Conservation (phyloP, 768 basidiomycete genomes). For the Termitomyces sp. region DNA sequence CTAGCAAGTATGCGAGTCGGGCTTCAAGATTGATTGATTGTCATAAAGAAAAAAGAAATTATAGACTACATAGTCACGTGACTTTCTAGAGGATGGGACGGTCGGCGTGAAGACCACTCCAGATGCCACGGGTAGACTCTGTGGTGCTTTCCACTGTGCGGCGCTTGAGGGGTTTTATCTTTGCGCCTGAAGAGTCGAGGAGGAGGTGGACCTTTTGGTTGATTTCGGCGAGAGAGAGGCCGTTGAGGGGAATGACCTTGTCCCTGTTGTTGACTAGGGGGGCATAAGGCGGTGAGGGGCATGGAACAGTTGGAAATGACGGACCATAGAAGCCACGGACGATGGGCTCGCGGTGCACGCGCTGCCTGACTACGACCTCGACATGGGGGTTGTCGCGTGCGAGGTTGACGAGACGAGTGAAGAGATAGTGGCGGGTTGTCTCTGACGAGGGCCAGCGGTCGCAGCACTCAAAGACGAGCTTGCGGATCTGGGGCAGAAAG, state of each 20-base stretch:
- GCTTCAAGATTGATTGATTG: slow-evolving; percentile 1
- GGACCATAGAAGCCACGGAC: slow-evolving; percentile 79
- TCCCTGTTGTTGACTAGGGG: slow-evolving; percentile 75
- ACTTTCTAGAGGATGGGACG: slow-evolving; percentile 34
- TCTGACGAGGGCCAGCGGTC: slow-evolving; percentile 75
- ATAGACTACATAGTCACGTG: slow-evolving; percentile 23
- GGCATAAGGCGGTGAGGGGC: slow-evolving; percentile 9
- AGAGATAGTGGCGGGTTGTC: slow-evolving; percentile 65
- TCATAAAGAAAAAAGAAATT: not conserved
- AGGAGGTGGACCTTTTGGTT: slow-evolving; percentile 76
- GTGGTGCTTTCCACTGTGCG: slow-evolving; percentile 72
- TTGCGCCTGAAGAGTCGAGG: slow-evolving; percentile 82
- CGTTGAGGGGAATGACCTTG: slow-evolving; percentile 81
- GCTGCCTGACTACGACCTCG: slow-evolving; percentile 77
- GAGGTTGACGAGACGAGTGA: slow-evolving; percentile 54
- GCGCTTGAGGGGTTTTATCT: slow-evolving; percentile 77
- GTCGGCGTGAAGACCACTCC: slow-evolving; percentile 83
- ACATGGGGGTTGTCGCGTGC: slow-evolving; percentile 77
- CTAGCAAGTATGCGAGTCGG: slow-evolving; percentile 2
- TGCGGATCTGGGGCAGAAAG: slow-evolving; percentile 76
- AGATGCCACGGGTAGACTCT: slow-evolving; percentile 81
- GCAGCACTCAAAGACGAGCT: slow-evolving; percentile 87
- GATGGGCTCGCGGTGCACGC: slow-evolving; percentile 72
- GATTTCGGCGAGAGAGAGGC: slow-evolving; percentile 68
- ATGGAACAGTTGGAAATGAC: slow-evolving; percentile 2